These are phyloP conservation scores for Monosiga brevicollis DNA, from an alignment of 78 protist species.

Conservation along the genomic window DNA sequence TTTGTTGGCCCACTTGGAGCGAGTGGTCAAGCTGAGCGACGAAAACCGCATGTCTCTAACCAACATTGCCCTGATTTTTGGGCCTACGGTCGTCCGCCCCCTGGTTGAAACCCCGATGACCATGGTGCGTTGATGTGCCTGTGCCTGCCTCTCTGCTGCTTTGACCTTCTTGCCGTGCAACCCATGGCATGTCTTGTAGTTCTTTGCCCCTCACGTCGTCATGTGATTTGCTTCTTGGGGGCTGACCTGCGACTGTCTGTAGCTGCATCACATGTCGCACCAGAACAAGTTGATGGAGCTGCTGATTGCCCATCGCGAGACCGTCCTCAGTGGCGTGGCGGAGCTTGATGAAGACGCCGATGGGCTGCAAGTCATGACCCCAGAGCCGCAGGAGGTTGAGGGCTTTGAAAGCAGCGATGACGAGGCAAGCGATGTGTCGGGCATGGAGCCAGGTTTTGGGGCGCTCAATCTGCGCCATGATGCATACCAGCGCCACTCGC, in stretches of 20 bases:
- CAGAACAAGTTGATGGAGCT: not conserved
- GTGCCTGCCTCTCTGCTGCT: not conserved
- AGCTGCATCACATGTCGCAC: not conserved
- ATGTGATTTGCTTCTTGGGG: not conserved
- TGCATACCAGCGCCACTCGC: no score
- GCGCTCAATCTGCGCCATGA: no score
- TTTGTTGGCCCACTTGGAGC: no score
- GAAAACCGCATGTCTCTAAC: not conserved
- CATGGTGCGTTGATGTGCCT: not conserved
- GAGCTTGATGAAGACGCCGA: no score
- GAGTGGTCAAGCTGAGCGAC: no score
- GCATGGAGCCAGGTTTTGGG: no score
- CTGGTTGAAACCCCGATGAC: not conserved
- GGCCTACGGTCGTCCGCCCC: not conserved
- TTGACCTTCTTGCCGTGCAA: not conserved
- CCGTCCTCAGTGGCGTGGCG: no score
- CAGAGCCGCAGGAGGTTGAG: no score
- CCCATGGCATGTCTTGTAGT: not conserved
- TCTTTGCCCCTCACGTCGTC: not conserved
- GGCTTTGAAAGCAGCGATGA: no score
- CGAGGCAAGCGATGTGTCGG: no score
- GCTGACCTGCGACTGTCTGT: not conserved
- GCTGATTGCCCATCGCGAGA: no score
- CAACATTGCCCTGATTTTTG: not conserved
- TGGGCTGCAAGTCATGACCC: no score